Conservation (phyloP, 2,329 filamentous ascomycete genomes). For the Shiraia sp. region DNA sequence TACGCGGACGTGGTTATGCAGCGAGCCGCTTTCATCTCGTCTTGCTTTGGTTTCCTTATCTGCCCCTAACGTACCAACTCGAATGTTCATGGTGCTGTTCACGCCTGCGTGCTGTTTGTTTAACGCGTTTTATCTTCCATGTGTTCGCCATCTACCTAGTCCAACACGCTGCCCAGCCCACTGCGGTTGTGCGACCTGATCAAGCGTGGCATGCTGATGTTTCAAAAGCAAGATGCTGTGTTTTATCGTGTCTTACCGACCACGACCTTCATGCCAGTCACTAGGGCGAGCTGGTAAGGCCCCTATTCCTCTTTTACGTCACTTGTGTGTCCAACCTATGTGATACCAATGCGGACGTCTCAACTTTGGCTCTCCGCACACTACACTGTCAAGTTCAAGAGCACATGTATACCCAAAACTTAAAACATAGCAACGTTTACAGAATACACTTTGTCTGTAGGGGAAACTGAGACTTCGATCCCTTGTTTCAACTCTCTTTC, state of each 20-base stretch:
- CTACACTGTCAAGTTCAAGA: too few relatives aligned
- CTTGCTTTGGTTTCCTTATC: conserved; percentile 1
- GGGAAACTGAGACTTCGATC: neutral
- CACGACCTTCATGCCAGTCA: conserved; percentile 2
- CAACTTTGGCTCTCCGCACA: too few relatives aligned
- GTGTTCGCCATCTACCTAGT: too few relatives aligned
- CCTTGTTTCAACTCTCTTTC: neutral
- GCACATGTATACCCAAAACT: too few relatives aligned
- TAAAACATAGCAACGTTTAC: too few relatives aligned
- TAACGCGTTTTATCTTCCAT: too few relatives aligned
- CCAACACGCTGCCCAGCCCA: conserved; percentile 7
- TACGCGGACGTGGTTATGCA: conserved; percentile 12
- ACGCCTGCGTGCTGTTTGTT: too few relatives aligned
- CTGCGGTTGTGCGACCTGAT: conserved; percentile 17
- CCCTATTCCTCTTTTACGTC: neutral
- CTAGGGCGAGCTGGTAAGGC: neutral
- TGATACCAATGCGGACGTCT: too few relatives aligned
- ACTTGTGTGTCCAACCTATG: neutral
- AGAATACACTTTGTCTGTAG: too few relatives aligned
- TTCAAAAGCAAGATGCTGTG: conserved; percentile 25
- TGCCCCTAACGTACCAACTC: too few relatives aligned
- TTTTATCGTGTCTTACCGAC: conserved; percentile 20
- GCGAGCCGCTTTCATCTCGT: neutral
- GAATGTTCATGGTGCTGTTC: too few relatives aligned
- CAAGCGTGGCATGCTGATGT: conserved; percentile 25